phyloP scores from a whole-genome alignment of 352 stramenopile genomes.

The Pythium myriotylum region DNA sequence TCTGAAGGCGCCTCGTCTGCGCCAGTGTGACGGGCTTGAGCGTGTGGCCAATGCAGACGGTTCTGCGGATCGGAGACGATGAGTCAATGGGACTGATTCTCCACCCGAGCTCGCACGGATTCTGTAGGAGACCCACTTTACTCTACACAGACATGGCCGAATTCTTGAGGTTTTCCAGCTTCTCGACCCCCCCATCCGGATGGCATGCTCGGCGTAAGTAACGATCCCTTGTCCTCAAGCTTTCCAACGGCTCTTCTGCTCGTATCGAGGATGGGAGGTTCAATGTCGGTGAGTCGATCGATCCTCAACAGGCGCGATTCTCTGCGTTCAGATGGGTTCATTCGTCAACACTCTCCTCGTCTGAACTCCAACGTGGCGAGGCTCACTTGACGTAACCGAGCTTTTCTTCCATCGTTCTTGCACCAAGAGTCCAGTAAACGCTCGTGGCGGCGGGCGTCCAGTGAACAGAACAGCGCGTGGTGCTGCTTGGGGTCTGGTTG shows the following conservation, averaged over 20 bases:
- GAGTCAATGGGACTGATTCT: too few relatives aligned
- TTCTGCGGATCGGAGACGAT: too few relatives aligned
- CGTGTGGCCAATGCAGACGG: neutral
- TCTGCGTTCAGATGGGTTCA: slow-evolving; percentile 12
- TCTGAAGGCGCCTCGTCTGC: neutral
- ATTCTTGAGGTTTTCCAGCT: too few relatives aligned
- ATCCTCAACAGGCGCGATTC: slow-evolving; percentile 8
- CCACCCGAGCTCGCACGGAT: too few relatives aligned
- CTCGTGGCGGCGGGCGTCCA: too few relatives aligned
- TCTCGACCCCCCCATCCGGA: neutral
- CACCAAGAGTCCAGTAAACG: too few relatives aligned
- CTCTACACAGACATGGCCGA: too few relatives aligned
- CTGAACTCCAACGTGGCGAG: slow-evolving; percentile 5
- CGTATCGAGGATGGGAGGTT: slow-evolving; percentile 1
- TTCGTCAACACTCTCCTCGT: slow-evolving; percentile 6
- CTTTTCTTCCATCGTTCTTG: neutral
- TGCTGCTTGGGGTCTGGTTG: too few relatives aligned
- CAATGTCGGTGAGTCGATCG: slow-evolving; percentile 13
- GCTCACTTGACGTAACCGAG: neutral
- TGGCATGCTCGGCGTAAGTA: slow-evolving; percentile 1
- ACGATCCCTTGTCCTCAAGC: neutral
- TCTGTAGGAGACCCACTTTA: too few relatives aligned
- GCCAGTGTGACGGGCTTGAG: neutral
- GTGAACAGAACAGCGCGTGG: too few relatives aligned
- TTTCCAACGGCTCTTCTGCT: neutral